Evolutionary conservation across 2,329 filamentous ascomycete genomes (phyloP).

Genomic region (Amauroascus verrucosus): DNA sequence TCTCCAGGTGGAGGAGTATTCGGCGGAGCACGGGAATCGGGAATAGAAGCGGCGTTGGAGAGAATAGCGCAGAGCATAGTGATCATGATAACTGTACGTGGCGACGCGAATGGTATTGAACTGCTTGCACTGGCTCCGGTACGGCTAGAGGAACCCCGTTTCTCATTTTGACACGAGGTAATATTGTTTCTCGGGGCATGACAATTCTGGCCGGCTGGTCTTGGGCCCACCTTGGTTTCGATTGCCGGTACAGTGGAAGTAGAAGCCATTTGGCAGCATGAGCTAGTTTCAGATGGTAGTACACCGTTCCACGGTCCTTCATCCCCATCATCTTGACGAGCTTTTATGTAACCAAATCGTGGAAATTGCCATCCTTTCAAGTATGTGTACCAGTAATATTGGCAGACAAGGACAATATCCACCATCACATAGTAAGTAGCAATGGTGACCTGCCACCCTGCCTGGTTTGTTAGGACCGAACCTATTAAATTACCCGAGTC

Average conservation of each 20-base stretch:
- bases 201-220: constrained; percentile 20
- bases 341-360: constrained; percentile 23
- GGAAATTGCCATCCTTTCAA: constrained; percentile 41
- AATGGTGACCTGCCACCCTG: constrained; percentile 56
- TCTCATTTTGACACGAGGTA: constrained; percentile 29
- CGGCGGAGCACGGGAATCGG: constrained; percentile 18
- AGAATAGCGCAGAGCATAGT: constrained; percentile 38
- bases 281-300: constrained; percentile 27
- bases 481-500: constrained; percentile 55
- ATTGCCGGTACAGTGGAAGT: constrained; percentile 19
- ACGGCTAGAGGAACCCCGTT: constrained; percentile 23
- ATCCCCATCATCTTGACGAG: constrained; percentile 21
- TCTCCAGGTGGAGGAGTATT: constrained; percentile 21
- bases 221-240: constrained; percentile 24
- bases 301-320: constrained; percentile 29
- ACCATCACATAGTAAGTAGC: constrained; percentile 58
- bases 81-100: constrained; percentile 37
- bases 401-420: constrained; percentile 50
- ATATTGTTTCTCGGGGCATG: constrained; percentile 20
- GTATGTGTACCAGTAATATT: constrained; percentile 57
- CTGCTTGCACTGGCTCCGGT: constrained; percentile 22
- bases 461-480: constrained; percentile 53
- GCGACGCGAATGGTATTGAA: constrained; percentile 27
- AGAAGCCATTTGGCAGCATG: constrained; percentile 16
- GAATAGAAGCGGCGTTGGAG: constrained; percentile 34